phyloP scores from a whole-genome alignment of 176 grass and related monocot species.

The Carex kokanica region DNA sequence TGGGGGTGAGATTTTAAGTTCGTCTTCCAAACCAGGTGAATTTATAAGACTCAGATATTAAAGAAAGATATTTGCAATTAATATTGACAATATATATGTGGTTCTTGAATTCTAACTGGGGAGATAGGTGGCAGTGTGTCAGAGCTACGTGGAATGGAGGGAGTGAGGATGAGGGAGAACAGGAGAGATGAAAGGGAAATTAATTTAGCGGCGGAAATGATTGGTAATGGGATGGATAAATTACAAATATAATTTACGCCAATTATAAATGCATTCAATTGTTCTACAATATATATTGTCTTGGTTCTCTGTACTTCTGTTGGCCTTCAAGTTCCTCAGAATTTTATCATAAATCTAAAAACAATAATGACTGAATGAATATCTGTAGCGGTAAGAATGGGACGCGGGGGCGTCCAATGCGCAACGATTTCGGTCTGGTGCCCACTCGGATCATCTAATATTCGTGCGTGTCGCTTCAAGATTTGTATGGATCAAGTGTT shows the following conservation, averaged over 20 bases:
- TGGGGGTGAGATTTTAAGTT: not conserved
- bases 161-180: not conserved
- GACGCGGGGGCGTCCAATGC: too few relatives aligned
- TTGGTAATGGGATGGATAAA: not conserved
- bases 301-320: too few relatives aligned
- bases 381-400: not conserved
- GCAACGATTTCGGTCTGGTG: too few relatives aligned
- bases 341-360: too few relatives aligned
- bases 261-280: not conserved
- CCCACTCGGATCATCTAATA: too few relatives aligned
- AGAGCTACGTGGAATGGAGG: not conserved
- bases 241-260: not conserved
- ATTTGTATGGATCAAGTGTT: too few relatives aligned
- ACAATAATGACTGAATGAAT: too few relatives aligned
- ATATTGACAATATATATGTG: not conserved
- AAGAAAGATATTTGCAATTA: not conserved
- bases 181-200: not conserved
- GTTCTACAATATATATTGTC: too few relatives aligned
- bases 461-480: too few relatives aligned
- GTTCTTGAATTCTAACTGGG: slow-evolving; percentile 4
- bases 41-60: not conserved
- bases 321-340: too few relatives aligned
- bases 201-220: not conserved
- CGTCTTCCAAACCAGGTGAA: not conserved
- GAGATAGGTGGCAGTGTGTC: not conserved